Evolutionary conservation across 2,329 filamentous ascomycete genomes (phyloP).

Genomic region (Phialemoniopsis sp.): DNA sequence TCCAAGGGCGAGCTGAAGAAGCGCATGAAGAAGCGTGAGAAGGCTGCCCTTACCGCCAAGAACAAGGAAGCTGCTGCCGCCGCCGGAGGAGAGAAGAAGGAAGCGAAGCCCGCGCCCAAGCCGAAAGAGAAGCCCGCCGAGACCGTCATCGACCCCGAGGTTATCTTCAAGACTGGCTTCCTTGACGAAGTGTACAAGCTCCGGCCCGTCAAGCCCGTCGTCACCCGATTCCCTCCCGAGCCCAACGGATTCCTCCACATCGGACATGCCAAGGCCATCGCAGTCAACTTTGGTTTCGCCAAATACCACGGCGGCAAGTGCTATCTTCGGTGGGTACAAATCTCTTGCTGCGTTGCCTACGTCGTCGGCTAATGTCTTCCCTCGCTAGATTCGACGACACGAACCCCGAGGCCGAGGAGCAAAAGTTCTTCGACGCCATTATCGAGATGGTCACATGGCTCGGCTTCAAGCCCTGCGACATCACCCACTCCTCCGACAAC

Average conservation of each 20-base stretch:
- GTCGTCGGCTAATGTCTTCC: slow-evolving; percentile 34
- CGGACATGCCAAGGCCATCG: slow-evolving; percentile 92
- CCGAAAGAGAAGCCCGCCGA: slow-evolving; percentile 43
- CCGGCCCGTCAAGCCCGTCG: slow-evolving; percentile 55
- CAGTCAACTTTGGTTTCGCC: slow-evolving; percentile 95
- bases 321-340: too few relatives aligned
- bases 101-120: slow-evolving; percentile 17
- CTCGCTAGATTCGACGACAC: slow-evolving; percentile 88
- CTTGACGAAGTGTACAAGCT: slow-evolving; percentile 68
- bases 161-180: slow-evolving; percentile 80
- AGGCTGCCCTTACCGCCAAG: slow-evolving; percentile 49
- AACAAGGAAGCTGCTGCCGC: slow-evolving; percentile 35
- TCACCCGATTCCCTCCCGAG: slow-evolving; percentile 77
- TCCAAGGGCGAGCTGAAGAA: slow-evolving; percentile 63
- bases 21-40: slow-evolving; percentile 51
- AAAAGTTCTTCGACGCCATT: slow-evolving; percentile 86
- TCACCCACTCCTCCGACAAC: slow-evolving; percentile 88
- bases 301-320: slow-evolving; percentile 69
- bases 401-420: slow-evolving; percentile 89
- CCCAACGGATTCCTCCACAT: slow-evolving; percentile 94
- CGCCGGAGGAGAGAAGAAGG: slow-evolving; percentile 18
- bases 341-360: too few relatives aligned
- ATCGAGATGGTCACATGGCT: slow-evolving; percentile 85
- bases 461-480: slow-evolving; percentile 67
- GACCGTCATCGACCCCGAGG: slow-evolving; percentile 47